These are phyloP conservation scores for Didymella exigua DNA, from an alignment of 2,329 filamentous ascomycete species.

Conservation along the genomic window DNA sequence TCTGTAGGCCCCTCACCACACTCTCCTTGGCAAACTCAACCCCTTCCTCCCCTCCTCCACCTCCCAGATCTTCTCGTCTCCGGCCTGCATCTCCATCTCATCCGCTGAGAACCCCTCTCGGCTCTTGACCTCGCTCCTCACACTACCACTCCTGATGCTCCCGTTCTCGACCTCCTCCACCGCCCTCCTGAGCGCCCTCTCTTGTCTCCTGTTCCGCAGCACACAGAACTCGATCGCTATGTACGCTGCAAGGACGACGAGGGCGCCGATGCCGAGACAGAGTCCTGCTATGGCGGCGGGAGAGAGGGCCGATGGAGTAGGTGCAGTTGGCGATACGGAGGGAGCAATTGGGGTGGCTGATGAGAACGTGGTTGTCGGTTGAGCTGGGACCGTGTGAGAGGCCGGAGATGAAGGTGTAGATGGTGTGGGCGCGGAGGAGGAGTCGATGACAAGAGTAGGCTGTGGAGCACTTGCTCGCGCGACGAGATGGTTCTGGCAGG, in stretches of 20 bases:
- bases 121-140: conserved; percentile 1
- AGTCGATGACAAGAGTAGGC: neutral
- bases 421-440: neutral
- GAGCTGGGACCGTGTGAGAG: neutral
- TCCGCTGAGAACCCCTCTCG: conserved; percentile 37
- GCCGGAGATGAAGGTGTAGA: neutral
- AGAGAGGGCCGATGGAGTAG: neutral
- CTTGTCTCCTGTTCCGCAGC: conserved; percentile 24
- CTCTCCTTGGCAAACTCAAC: conserved; percentile 30
- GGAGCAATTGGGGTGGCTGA: neutral
- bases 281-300: neutral
- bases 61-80: conserved; percentile 18
- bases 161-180: conserved; percentile 30
- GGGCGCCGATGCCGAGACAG: neutral
- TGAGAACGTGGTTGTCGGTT: neutral
- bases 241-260: conserved; percentile 5
- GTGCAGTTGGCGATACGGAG: neutral
- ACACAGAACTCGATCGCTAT: conserved; percentile 13
- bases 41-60: conserved; percentile 25
- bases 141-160: conserved; percentile 3
- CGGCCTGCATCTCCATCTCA: conserved; percentile 30
- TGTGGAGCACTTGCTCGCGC: neutral
- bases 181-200: conserved; percentile 23
- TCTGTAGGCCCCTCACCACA: conserved; percentile 1
- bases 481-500: neutral